A percentile compares a stretch with the other conserved stretches of the same genome.
Evolutionary conservation across 768 basidiomycete species (phyloP).

Genomic region (Boletellus sp.): DNA sequence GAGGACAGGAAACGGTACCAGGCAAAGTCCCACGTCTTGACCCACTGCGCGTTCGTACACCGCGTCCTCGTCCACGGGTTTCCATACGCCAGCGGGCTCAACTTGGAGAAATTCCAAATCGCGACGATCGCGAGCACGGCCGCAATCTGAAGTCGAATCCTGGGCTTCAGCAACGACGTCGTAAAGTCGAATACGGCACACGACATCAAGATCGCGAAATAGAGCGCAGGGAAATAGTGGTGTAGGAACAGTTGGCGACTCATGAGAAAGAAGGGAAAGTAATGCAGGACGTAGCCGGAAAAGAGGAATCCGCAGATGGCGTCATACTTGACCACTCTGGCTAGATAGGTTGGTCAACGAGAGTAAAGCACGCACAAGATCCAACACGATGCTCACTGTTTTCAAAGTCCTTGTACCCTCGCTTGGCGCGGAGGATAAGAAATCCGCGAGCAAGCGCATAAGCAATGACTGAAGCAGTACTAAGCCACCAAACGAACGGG

Average conservation of each 20-base stretch:
- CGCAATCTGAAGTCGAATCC: conserved; percentile 76
- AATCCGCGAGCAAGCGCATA: conserved; percentile 73
- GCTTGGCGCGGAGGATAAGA: conserved; percentile 82
- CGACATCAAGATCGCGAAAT: conserved; percentile 79
- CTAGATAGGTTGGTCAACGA: conserved; percentile 37
- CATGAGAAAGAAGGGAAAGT: conserved; percentile 98
- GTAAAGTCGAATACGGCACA: conserved; percentile 80
- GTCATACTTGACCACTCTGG: conserved; percentile 90
- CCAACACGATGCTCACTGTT: conserved; percentile 57
- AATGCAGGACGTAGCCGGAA: conserved; percentile 89
- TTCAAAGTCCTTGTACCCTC: conserved; percentile 90
- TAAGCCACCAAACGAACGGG: conserved; percentile 89
- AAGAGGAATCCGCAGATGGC: conserved; percentile 86
- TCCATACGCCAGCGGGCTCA: conserved; percentile 84
- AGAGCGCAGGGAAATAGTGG: conserved; percentile 97
- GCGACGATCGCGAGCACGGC: conserved; percentile 68
- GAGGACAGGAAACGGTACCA: conserved; percentile 51
- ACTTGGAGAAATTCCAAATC: conserved; percentile 72
- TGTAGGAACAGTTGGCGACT: conserved; percentile 94
- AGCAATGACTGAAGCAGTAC: conserved; percentile 62
- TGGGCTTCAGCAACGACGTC: conserved; percentile 74
- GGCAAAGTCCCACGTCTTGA: conserved; percentile 94
- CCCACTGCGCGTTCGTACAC: conserved; percentile 76
- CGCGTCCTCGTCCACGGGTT: conserved; percentile 79
- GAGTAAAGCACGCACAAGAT: neutral